A percentile compares a stretch with the other conserved stretches of the same genome.
Conservation (phyloP, 495 filamentous ascomycete species). For the Corynascus novoguineensis region DNA sequence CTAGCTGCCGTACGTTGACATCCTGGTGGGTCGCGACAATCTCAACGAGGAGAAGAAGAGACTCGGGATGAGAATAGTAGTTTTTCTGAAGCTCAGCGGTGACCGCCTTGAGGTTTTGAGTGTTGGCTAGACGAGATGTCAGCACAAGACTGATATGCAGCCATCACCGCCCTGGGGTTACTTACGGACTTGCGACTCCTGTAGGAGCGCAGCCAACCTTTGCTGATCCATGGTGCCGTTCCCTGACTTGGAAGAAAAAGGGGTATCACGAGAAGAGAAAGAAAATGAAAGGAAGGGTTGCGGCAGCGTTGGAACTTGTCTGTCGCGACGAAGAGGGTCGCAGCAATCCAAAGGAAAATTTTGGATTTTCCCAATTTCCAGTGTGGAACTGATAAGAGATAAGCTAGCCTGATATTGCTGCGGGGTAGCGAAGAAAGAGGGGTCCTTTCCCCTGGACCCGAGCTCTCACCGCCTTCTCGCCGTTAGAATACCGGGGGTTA, state of each 20-base stretch:
- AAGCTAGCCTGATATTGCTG: constrained; percentile 11
- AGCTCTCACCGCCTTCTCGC: constrained; percentile 4
- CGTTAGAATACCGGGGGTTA: background rate
- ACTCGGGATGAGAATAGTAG: constrained; percentile 80
- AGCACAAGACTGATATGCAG: background rate
- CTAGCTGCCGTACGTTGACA: constrained; percentile 71
- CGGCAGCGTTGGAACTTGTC: constrained; percentile 7
- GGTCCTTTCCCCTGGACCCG: background rate
- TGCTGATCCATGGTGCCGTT: constrained; percentile 61
- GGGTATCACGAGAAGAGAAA: constrained; percentile 29
- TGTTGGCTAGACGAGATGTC: constrained; percentile 53
- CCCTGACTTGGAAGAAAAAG: constrained; percentile 11
- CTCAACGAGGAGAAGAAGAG: constrained; percentile 77
- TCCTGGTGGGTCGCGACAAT: constrained; percentile 70
- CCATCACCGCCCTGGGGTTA: constrained; percentile 15
- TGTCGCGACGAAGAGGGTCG: constrained; percentile 9
- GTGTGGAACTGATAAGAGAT: constrained; percentile 30
- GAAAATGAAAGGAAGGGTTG: constrained; percentile 12
- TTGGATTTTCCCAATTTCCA: constrained; percentile 26
- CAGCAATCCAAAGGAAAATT: constrained; percentile 16
- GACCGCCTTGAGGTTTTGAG: constrained; percentile 75
- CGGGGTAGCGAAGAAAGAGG: constrained; percentile 13
- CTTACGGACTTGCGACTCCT: constrained; percentile 70
- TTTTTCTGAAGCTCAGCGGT: constrained; percentile 86
- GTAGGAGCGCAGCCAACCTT: constrained; percentile 65